Percentiles rank a stretch among this genome's conserved stretches.
phyloP scores from a whole-genome alignment of 257 asterid species.

The Nicotiana tabacum region DNA sequence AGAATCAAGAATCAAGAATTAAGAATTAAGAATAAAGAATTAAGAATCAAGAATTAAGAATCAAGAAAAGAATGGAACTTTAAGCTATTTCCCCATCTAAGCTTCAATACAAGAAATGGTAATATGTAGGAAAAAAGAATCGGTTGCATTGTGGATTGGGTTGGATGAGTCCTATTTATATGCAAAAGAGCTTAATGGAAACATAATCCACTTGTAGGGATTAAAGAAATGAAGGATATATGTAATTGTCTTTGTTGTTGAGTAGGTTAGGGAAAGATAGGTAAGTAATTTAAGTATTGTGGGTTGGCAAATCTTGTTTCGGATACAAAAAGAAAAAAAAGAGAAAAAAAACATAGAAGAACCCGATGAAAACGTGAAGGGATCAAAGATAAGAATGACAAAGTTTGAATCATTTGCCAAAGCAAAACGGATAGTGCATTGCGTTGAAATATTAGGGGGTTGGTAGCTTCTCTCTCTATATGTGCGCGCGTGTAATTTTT shows the following conservation, averaged over 20 bases:
- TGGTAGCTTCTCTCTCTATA: background rate
- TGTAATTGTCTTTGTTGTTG: conserved; percentile 5
- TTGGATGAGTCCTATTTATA: conserved; percentile 9
- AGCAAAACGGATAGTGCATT: background rate
- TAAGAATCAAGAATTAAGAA: background rate
- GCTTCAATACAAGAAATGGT: background rate
- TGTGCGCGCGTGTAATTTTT: background rate
- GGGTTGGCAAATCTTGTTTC: background rate
- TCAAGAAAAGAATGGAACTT: background rate
- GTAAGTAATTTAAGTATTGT: background rate
- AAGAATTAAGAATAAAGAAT: background rate
- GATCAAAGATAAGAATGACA: conserved; percentile 1
- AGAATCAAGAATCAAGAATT: background rate
- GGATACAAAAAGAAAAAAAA: background rate
- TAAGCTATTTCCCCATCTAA: background rate
- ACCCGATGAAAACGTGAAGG: background rate
- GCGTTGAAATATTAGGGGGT: background rate
- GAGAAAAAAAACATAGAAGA: background rate
- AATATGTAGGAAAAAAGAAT: background rate
- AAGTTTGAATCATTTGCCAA: conserved; percentile 1
- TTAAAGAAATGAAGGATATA: background rate
- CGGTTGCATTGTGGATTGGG: background rate
- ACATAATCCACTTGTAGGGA: background rate
- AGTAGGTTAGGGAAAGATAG: conserved; percentile 1
- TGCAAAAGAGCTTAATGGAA: background rate